Evolutionary conservation across 805 yeast genomes (phyloP), one percentile per base, ranked within the genome.

Genomic region (Millerozyma acaciae): DNA sequence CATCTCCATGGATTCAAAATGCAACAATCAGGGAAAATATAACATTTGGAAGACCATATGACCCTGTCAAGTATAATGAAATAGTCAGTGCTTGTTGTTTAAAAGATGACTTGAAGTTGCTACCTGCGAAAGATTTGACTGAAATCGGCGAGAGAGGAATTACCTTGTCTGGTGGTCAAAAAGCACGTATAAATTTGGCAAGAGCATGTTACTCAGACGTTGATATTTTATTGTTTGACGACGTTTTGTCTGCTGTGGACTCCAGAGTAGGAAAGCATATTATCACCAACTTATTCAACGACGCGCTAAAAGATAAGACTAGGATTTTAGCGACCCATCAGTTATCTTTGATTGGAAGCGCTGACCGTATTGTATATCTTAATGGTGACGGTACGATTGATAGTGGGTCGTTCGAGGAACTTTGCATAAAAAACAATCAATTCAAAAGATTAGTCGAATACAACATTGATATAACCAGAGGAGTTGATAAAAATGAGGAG

Each of bases 381-480:
- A 62, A 60, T 38, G 70, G 69, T 29, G 66, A 63, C 41, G 71
- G 72, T 5, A 39, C 63, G 3, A 53, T 60, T 30, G 70, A 66
- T 35, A 57, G 55, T 22, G 70, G 70, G n/a, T 46, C 58, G 1
- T 42, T 54, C 15, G 39, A 48, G 4, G 62, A 64, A 33, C 56
- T 66, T 35, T 40, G 39, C 13, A 30, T 26, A 5, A 49, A 60
- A 36, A 79, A 73, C 42, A 32, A 46, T 3, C 69, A 65, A 6
- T 80, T 84, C 48, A 58, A 57, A 14, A 64, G 68, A 9, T 62
- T 81, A 45, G 65, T 80, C 60, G 68, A 73, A 26, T 75, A 58
- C 44, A 60, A 69, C 37, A 37, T 44, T 21, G 58, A 53, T 9
- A 33, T 36, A 12, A 37, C 37, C 10, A 38, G 54, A 55, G 33